phyloP scores from a whole-genome alignment of 345 rosid species.

The Populus davidiana region DNA sequence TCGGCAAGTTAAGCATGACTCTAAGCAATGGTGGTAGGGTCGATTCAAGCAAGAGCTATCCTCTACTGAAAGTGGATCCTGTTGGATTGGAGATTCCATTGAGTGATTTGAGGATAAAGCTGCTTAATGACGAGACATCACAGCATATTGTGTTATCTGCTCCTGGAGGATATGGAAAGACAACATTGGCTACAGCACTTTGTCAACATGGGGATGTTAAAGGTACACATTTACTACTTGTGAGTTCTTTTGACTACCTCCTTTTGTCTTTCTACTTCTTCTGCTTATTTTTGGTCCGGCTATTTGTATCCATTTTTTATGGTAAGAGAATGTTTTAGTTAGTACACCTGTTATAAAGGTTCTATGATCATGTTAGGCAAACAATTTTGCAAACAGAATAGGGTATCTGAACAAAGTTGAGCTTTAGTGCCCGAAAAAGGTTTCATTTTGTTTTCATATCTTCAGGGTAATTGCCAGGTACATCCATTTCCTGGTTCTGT shows the following conservation, averaged over 20 bases:
- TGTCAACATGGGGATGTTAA: slow-evolving; percentile 20
- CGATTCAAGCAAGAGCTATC: slow-evolving; percentile 2
- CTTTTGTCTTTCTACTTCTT: neutral
- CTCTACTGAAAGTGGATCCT: slow-evolving; percentile 17
- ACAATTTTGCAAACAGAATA: too few species aligned
- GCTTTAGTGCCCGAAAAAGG: too few species aligned
- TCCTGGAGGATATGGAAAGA: slow-evolving; percentile 31
- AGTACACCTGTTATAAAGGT: too few species aligned
- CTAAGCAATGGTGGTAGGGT: neutral
- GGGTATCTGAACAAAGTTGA: too few species aligned
- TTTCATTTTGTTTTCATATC: too few species aligned
- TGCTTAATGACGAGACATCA: slow-evolving; percentile 7
- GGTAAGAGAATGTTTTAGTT: neutral
- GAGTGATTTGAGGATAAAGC: slow-evolving; percentile 15
- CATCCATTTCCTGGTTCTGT: too few species aligned
- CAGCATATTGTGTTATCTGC: slow-evolving; percentile 23
- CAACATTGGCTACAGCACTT: slow-evolving; percentile 23
- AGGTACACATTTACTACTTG: slow-evolving; percentile 4
- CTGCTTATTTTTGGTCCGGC: neutral
- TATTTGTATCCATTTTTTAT: neutral
- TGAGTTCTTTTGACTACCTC: neutral
- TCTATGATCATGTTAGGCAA: too few species aligned
- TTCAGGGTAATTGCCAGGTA: too few species aligned
- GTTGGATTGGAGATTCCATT: slow-evolving; percentile 26
- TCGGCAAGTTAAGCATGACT: neutral